Conservation (phyloP, 768 basidiomycete species). For the Hirschioporus abietinus region DNA sequence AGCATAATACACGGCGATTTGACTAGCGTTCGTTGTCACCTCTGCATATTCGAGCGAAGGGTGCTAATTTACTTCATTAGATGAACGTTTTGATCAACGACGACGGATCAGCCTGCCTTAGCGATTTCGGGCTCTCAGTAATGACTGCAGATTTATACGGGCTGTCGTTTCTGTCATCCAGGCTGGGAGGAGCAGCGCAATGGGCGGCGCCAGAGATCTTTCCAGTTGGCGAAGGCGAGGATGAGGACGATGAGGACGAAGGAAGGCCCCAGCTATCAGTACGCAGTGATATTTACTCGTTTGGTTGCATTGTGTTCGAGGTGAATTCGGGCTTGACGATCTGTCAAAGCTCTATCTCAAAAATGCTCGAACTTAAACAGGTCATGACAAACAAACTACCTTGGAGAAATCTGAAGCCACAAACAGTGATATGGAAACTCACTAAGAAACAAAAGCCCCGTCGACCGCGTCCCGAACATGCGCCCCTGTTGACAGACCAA, state of each 20-base stretch:
- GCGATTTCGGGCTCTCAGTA: background rate
- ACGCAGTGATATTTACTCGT: slow-evolving; percentile 39
- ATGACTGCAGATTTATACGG: background rate
- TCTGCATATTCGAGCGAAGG: background rate
- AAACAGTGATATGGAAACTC: background rate
- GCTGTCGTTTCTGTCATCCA: background rate
- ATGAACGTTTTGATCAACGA: background rate
- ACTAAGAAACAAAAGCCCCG: background rate
- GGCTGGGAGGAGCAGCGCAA: background rate
- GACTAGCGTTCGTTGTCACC: background rate
- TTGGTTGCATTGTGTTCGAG: slow-evolving; percentile 27
- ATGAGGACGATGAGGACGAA: background rate
- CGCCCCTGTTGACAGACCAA: background rate
- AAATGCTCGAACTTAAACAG: background rate
- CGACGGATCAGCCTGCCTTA: background rate
- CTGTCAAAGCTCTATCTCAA: background rate
- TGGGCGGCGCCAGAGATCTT: background rate
- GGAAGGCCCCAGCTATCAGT: background rate
- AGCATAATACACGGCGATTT: background rate
- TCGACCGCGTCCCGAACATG: background rate
- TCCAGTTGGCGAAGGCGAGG: background rate
- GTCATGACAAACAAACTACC: background rate
- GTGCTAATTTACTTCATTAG: background rate
- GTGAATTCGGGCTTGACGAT: background rate
- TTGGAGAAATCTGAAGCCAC: background rate